Percentiles rank a stretch among this genome's conserved stretches.
These are phyloP conservation scores for Metschnikowia borealis DNA, from an alignment of 805 yeast genomes.

Conservation along the genomic window DNA sequence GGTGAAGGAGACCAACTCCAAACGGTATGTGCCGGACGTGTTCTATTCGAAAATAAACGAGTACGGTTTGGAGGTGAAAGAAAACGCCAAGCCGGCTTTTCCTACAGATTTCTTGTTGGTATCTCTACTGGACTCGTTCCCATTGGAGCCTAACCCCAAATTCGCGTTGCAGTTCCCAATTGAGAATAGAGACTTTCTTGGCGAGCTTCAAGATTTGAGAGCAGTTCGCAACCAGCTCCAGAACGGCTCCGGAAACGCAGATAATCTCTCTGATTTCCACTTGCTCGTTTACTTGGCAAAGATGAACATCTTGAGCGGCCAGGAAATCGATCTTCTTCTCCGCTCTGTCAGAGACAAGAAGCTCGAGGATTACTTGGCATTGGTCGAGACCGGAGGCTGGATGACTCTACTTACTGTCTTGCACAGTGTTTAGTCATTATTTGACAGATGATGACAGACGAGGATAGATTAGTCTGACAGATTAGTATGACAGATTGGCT, in stretches of 20 bases:
- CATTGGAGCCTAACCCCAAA: slow-evolving; percentile 52
- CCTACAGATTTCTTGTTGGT: slow-evolving; percentile 53
- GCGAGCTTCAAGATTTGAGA: slow-evolving; percentile 64
- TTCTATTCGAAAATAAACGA: slow-evolving; percentile 82
- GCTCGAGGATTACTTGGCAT: slow-evolving; percentile 43
- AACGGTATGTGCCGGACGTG: slow-evolving; percentile 91
- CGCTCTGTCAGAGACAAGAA: slow-evolving; percentile 43
- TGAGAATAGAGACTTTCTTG: slow-evolving; percentile 74
- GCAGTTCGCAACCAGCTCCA: slow-evolving; percentile 51
- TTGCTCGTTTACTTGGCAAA: slow-evolving; percentile 55
- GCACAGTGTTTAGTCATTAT: slow-evolving; percentile 22
- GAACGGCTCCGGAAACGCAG: slow-evolving; percentile 27
- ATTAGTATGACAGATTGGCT: no score
- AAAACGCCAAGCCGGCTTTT: slow-evolving; percentile 42
- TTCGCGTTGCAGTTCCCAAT: slow-evolving; percentile 62
- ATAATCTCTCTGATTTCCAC: slow-evolving; percentile 67
- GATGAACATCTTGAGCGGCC: slow-evolving; percentile 52
- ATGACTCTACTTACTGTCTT: slow-evolving; percentile 61
- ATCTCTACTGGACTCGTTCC: slow-evolving; percentile 90
- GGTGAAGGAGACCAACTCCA: slow-evolving; percentile 66
- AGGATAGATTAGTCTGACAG: no score
- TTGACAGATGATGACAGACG: no score
- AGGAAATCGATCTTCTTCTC: slow-evolving; percentile 51
- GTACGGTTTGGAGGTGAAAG: slow-evolving; percentile 82
- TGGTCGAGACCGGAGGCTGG: slow-evolving; percentile 74